Base-by-base conservation (phyloP, 148 eudicot genomes). In the Bassia scoparia region DNA sequence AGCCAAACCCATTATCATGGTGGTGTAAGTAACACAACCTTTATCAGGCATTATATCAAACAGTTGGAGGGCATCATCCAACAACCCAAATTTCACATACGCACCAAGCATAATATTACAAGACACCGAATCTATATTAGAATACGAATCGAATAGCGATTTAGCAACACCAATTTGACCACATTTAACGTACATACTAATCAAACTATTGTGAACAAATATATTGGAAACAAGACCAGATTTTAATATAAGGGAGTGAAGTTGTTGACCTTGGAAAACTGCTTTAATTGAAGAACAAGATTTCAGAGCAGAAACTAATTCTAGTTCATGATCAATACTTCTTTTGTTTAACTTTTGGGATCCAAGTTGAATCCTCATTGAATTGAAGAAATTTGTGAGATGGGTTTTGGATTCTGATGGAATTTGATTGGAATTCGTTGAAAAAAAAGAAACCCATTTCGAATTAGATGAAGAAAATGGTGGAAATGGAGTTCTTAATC, bases 1-100 rank as follows among this genome's bases (percentile, higher is more conserved):
- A 3, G 83, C 86, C 75, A 91, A 84, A 24, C 96, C 98, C 88
- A 84, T 79, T 64, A 95, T 89, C 93, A 95, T 84, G 9, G 93
- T 89, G 12, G 97, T 91, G 74, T 88, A 95, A 24, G 93, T 83
- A 73, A 89, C 88, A 77, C 89, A 83, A 5, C 86, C 85, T 78
- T 61, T 95, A 0, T 43, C 77, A 61, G 85, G 83, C 97, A 95
- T 88, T 84, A 48, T 69, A 81, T 81, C 96, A 76, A 95, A 95
- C 90, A 95, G 58, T 33, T 83, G 70, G 50, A 82, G 77, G 9
- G 98, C 98, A 71, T 86, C 80, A 34, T 73, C 82, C 78, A 91
- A 69, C 52, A 23, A 38, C 1, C 96, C 85, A 58, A n/a, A 38
- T 69, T 76, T 95, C 69, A 88, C 84, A 86, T 83, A 89, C 58